Base-by-base conservation (phyloP, 331 rosid species). In the Pyrus hybrid region DNA sequence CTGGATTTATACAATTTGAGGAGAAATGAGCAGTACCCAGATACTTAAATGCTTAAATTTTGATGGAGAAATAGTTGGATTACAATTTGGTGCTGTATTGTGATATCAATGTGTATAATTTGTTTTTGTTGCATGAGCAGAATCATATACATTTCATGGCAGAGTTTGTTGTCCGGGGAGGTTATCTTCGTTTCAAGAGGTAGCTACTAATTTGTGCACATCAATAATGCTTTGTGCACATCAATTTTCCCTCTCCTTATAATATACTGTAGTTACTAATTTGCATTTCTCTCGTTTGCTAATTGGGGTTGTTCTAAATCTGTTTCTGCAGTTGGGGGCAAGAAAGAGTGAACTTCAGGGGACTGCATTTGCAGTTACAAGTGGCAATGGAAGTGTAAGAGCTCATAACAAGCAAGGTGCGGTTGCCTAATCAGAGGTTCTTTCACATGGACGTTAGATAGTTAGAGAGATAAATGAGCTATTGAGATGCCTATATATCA, bases 131-230 rank as follows among this genome's bases (percentile, higher is more conserved):
- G 61, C 72, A 45, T 43, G 47, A 43, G 78, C 85, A 93, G 98
- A 78, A 35, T 51, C 81, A 45, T 61, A 73, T 22, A 65, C 74
- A 64, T 73, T 16, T 65, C 82, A 64, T 78, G 83, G 60, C 45
- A 70, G 57, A 78, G 47, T 78, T 22, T 71, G 73, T 16, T 63
- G 84, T 77, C 81, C 82, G 61, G 45, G 79, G 76, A 91, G 81
- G 67, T 68, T 83, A 57, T 79, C 85, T 71, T 79, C 91, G 1
- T 73, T 81, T 70, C 87, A 62, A 67, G 79, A 87, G 93, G 98
- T 87, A 41, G 23, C 73, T 60, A 23, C n/a, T n/a, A n/a, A n/a
- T n/a, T n/a, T n/a, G n/a, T n/a, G n/a, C n/a, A 26, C 18, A 37
- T 4, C 16, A 0, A 7, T 7, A 62, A 32, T 64, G 51, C 10